Conservation (phyloP, 257 asterid species). For the Rauvolfia tetraphylla region DNA sequence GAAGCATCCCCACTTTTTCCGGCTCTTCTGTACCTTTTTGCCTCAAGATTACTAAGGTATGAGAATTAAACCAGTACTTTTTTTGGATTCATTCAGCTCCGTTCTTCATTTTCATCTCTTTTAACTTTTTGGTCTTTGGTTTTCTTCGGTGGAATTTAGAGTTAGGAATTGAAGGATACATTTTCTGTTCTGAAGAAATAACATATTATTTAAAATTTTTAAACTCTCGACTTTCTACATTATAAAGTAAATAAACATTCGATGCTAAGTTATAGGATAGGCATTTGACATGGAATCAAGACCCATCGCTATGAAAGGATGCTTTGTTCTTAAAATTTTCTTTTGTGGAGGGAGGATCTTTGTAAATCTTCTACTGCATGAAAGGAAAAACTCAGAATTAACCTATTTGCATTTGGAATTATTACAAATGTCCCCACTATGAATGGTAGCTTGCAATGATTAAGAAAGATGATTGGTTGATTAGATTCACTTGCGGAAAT, state of each 20-base stretch:
- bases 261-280: too few species aligned
- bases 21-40: slow-evolving; percentile 23
- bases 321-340: background rate
- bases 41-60: slow-evolving; percentile 22
- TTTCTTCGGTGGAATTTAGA: too few species aligned
- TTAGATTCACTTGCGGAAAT: slow-evolving; percentile 17
- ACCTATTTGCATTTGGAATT: slow-evolving; percentile 7
- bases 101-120: background rate
- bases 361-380: slow-evolving; percentile 16
- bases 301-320: too few species aligned
- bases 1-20: slow-evolving; percentile 38
- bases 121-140: background rate
- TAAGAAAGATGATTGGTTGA: slow-evolving; percentile 10
- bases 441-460: slow-evolving; percentile 8
- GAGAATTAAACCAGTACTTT: background rate
- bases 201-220: too few species aligned
- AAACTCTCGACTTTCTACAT: too few species aligned
- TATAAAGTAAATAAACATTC: too few species aligned
- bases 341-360: slow-evolving; percentile 12
- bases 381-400: slow-evolving; percentile 13
- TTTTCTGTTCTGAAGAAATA: too few species aligned
- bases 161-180: too few species aligned
- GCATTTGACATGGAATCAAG: too few species aligned
- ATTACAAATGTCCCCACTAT: slow-evolving; percentile 11
- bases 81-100: slow-evolving; percentile 4